Evolutionary conservation across 352 stramenopile species (phyloP), one percentile per base, ranked within the genome.

Genomic region (Pythium pyrilobum): DNA sequence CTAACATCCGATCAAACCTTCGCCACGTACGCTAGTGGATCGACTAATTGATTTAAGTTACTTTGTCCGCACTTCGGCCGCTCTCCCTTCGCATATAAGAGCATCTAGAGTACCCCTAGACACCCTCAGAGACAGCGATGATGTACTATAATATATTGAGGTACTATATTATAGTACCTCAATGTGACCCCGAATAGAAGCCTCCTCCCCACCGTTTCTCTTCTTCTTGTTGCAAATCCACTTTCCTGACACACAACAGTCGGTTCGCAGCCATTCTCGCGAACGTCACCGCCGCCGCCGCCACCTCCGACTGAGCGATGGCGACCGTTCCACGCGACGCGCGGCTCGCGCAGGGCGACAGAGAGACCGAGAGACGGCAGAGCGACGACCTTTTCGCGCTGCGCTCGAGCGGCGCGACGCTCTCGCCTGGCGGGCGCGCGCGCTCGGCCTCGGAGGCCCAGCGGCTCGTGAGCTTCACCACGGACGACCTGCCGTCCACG

Each of bases 391-490:
- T 69, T 18, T 41, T 47, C 33, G 60, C 56, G 41, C 51, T 74
- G 16, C 67, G 69, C 34, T 27, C 42, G 27, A 68, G 53, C 39
- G 76, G 66, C 39, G 76, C 64, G 15, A 65, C 69, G 48, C 74
- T 87, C 49, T 86, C 72, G 29, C 72, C 73, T 16, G 61, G 53
- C 46, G 64, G 50, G 12, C 33, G 62, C 4, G 48, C 51, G 21
- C 37, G 64, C 39, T 45, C 49, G 16, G 23, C 51, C 12, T 42
- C 61, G 1, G 47, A 68, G 25, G 23, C 20, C 33, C 45, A 62
- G 32, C 60, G 62, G 5, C 69, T 79, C 40, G 61, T 75, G 51
- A 90, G 79, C 61, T 92, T 92, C 65, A 89, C 81, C 38, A 87
- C 78, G 1, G 81, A 92, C 47, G 81, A 92, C 56, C 44, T 89